phyloP scores from a whole-genome alignment of 345 rosid species.

The Salix udensis region DNA sequence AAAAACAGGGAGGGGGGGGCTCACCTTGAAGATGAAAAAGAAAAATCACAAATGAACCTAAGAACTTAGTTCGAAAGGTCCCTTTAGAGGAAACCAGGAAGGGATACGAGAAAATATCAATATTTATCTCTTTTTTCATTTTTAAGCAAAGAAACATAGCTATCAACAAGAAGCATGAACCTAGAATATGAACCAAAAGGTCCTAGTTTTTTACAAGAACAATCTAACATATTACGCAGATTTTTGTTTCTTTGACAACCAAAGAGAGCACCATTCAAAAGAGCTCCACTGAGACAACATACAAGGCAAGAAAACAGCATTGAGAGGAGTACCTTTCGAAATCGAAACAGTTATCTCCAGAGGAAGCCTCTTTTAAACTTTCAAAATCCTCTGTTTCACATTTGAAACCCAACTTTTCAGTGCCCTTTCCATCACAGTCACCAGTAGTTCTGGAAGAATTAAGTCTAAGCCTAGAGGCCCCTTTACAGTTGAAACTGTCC shows the following conservation, averaged over 20 bases:
- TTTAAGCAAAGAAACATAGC: neutral
- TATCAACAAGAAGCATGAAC: neutral
- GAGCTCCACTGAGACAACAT: neutral
- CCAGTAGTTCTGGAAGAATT: neutral
- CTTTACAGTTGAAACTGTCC: neutral
- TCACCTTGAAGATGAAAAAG: neutral
- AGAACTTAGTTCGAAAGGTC: neutral
- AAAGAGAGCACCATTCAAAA: neutral
- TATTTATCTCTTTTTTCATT: too few relatives aligned
- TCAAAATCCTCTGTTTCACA: conserved; percentile 15
- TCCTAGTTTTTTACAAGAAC: neutral
- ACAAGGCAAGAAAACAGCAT: neutral
- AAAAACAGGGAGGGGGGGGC: neutral
- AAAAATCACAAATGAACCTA: neutral
- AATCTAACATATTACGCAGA: neutral
- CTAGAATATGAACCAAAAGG: neutral
- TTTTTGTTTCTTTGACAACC: neutral
- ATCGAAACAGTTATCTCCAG: conserved; percentile 47
- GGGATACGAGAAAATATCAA: too few relatives aligned
- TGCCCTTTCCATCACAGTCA: neutral
- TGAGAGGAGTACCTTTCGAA: conserved; percentile 43
- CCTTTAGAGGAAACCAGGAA: too few relatives aligned
- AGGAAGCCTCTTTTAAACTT: conserved; percentile 28
- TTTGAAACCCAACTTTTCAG: conserved; percentile 7
- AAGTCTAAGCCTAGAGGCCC: neutral